Evolutionary conservation across 306 rosid genomes (phyloP).

Genomic region (Abrus pulchellus): DNA sequence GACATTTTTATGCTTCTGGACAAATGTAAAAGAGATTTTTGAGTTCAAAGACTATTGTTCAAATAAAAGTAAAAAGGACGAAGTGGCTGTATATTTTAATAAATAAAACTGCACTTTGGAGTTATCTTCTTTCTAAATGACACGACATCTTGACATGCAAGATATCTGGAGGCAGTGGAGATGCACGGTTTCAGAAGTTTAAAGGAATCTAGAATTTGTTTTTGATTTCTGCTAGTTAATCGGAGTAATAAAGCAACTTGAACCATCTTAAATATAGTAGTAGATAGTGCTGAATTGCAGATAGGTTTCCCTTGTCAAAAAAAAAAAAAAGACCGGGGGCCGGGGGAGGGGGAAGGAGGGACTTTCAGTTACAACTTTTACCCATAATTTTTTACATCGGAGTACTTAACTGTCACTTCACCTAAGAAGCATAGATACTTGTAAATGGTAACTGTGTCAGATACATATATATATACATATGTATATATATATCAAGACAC

Average conservation of each 20-base stretch:
- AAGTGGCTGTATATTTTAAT: constrained; percentile 33
- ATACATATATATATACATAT: too few species aligned
- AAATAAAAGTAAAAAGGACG: background rate
- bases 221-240: constrained; percentile 39
- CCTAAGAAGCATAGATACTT: background rate
- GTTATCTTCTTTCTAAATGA: constrained; percentile 24
- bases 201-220: constrained; percentile 28
- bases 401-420: constrained; percentile 12
- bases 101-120: constrained; percentile 21
- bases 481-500: too few species aligned
- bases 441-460: too few species aligned
- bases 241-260: background rate
- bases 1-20: constrained; percentile 28
- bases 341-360: background rate
- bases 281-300: background rate
- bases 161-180: constrained; percentile 29
- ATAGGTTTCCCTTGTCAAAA: background rate
- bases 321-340: too few species aligned
- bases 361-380: constrained; percentile 10
- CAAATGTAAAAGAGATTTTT: constrained; percentile 2
- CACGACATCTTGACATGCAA: constrained; percentile 1
- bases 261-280: constrained; percentile 15
- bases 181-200: constrained; percentile 37
- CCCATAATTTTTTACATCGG: background rate
- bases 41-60: background rate